These are phyloP conservation scores for Fusarium mangiferae DNA, from an alignment of 2,329 filamentous ascomycete genomes.

Conservation along the genomic window DNA sequence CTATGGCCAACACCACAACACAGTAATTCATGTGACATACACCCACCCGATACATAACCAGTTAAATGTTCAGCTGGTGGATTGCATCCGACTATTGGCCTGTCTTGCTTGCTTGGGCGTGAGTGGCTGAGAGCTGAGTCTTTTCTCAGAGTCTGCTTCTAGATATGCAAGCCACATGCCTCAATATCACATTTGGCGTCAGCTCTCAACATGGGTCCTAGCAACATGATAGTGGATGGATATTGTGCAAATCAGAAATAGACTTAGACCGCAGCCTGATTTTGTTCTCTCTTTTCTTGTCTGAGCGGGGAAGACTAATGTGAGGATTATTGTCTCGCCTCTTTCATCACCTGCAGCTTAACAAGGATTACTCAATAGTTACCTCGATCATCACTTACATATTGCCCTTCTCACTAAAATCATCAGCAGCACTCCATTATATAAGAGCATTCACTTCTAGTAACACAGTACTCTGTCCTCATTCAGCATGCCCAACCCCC, in stretches of 20 bases:
- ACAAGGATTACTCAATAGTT: neutral
- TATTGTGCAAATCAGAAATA: neutral
- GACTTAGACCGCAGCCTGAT: neutral
- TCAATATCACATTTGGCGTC: neutral
- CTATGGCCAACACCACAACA: neutral
- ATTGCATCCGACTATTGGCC: neutral
- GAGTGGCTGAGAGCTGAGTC: neutral
- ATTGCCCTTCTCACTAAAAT: neutral
- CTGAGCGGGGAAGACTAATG: neutral
- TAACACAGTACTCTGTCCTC: neutral
- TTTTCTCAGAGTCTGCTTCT: slow-evolving; percentile 9
- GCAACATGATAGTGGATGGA: neutral
- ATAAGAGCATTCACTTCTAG: no score
- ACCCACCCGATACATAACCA: neutral
- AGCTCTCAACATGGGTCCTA: neutral
- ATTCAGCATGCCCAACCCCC: slow-evolving; percentile 19
- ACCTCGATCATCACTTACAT: neutral
- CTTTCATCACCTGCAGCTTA: neutral
- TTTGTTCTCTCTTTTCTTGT: neutral
- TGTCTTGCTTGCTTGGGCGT: neutral
- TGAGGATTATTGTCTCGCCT: neutral
- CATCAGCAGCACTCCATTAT: neutral
- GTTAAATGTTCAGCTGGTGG: no score
- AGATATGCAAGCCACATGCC: slow-evolving; percentile 8
- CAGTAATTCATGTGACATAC: neutral